Base-by-base conservation (phyloP, 2,329 filamentous ascomycete genomes). In the Lachnellula occidentalis region DNA sequence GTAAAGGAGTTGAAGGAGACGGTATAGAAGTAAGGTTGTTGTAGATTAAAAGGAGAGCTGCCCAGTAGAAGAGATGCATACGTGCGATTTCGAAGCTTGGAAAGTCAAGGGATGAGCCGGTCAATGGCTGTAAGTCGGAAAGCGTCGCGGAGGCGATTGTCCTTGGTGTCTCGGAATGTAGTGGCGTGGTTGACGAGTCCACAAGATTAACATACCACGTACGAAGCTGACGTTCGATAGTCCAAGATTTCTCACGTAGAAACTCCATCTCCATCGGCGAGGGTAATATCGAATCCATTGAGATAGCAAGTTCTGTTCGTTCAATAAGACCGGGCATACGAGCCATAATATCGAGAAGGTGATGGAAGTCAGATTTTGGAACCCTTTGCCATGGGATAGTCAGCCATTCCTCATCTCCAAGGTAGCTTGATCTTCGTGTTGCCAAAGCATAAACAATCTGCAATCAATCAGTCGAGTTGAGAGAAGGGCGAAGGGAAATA, bases 291-390 rank as follows among this genome's bases (percentile, higher is more conserved):
- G 51, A 34, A 43, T 53, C 45, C 71, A 14, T 53, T 52, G 45
- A 54, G 37, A 45, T 54, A 37, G 49, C 21, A 42, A 21, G 50
- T 48, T 57, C 51, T 27, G 55, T 57, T 43, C 21, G 37, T 48
- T 55, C 55, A 42, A 55, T 21, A 46, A 55, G 51, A 50, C 42
- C 41, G 1, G 55, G 51, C 42, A 57, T 48, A 45, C 14, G 31
- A 31, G 55, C 55, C 47, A 57, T 51, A 50, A 57, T 54, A 48
- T 57, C 55, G 14, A 57, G 55, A 55, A 57, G 52, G 22, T 51
- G 47, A 46, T 57, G 51, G 48, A 57, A 55, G 46, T 51, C 48
- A 19, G 55, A 51, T 51, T 57, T 57, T 41, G 55, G 46, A 51
- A 34, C 22, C 21, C 47, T 47, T 43, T 47, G 52, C 55, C 55